Evolutionary conservation across 805 yeast species (phyloP), one percentile per base, ranked within the genome.

Genomic region (Yarrowia sp.): DNA sequence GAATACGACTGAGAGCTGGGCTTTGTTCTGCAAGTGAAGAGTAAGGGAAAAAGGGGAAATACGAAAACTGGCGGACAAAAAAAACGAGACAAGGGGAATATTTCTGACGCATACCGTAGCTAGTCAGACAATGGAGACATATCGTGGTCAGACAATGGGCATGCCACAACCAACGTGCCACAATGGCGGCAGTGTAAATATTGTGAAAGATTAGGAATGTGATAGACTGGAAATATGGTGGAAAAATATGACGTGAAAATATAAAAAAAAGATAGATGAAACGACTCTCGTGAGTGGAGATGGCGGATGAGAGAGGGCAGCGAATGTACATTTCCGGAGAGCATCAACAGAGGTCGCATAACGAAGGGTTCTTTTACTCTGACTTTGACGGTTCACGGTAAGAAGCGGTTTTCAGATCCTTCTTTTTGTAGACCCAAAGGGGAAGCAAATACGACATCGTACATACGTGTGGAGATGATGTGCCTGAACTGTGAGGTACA

Each of bases 41-140:
- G 20, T 39, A 39, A 39, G 20, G 46, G 46, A 55, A 39, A 39
- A 39, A 55, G 61, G 61, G 61, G 61, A 55, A 55, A 55, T 55
- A 55, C 61, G 61, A 39, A 53, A 39, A 24, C 20, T 52, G 56
- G 14, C n/a, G 15, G 43, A 50, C 55, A 50, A 50, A 24, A 39
- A 7, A 1, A 9, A 5, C 7, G 9, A 15, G 20, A 34, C 39
- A 50, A 50, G 38, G 39, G 17, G 30, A 24, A 24, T 24, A 24
- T 5, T 4, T 24, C 30, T 24, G 30, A 24, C 30, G 30, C 30
- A 24, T 24, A 24, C 6, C 30, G 30, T 24, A 24, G 30, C 30
- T 24, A 24, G 30, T 15, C 44, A 15, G 17, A 40, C 44, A 40
- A 40, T 15, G 44, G 15, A 40, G 19, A 36, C 38, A 36, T 24